Evolutionary conservation across 768 basidiomycete genomes (phyloP), one percentile per base, ranked within the genome.

Genomic region (Lactarius hatsudake): DNA sequence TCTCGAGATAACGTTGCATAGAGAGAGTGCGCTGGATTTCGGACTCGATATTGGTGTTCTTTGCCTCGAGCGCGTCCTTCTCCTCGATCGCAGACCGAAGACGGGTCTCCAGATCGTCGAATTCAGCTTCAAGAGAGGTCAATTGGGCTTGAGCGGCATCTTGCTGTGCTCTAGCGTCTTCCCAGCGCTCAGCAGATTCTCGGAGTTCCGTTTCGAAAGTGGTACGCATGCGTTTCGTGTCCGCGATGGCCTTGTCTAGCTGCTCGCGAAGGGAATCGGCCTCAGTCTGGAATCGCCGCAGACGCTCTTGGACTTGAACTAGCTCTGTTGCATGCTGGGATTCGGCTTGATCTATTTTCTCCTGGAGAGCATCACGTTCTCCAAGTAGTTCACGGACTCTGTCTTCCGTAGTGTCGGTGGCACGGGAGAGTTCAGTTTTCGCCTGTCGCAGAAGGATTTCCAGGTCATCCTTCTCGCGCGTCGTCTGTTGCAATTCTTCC

Each of bases 11-110:
- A 65, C 87, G 83, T 45, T 79, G 79, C 64, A 89, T 75, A 7
- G 90, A 90, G 56, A 83, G 78, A 10, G 80, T 81, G 43, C 86
- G 84, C 74, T 91, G 88, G 15, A 85, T 75, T 72, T 91, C 88
- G 2, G 89, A 87, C 67, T 84, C 84, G 32, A 90, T 76, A 17
- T 78, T 76, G 0, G 88, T 90, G 56, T 82, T 81, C 70, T 87
- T 79, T 58, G 81, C 79, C 66, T 90, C 86, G 18, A 88, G 75
- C 12, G 73, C 61, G 0, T 74, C 76, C 68, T 81, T 86, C 76
- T 90, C 87, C 55, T 82, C 79, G 67, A 83, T 81, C 23, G 81
- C 63, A 5, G 72, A 55, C 40, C 78, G 75, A 30, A 81, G 67
- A 17, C 80, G 77, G 1, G 64, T 64, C 56, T 80, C 76, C 32